Conservation (phyloP, 805 yeast species). For the Trichomonascus vanleenenianus region DNA sequence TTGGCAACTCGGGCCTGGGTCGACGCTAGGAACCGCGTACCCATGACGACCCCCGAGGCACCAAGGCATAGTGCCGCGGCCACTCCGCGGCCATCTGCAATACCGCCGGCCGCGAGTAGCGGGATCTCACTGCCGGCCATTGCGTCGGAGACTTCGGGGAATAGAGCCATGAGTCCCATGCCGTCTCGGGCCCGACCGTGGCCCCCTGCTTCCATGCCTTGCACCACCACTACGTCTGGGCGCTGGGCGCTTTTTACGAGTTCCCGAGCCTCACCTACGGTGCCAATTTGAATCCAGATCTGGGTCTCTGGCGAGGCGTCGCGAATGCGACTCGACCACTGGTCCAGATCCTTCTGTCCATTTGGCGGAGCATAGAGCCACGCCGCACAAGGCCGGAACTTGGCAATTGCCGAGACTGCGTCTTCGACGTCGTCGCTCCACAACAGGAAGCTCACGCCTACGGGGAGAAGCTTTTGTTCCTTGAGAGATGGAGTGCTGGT, state of each 20-base stretch:
- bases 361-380: too few relatives aligned
- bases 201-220: conserved; percentile 62
- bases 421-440: too few relatives aligned
- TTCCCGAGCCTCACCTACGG: background rate
- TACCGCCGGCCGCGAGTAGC: conserved; percentile 48
- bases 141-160: conserved; percentile 18
- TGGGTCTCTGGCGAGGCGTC: too few relatives aligned
- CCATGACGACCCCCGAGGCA: conserved; percentile 47
- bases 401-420: too few relatives aligned
- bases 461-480: too few relatives aligned
- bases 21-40: conserved; percentile 38
- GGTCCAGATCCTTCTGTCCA: too few relatives aligned
- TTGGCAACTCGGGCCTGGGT: too few relatives aligned
- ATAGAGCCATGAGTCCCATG: conserved; percentile 18
- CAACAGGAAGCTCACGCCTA: too few relatives aligned
- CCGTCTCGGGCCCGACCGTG: conserved; percentile 37
- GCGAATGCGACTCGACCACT: too few relatives aligned
- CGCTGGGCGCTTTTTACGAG: conserved; percentile 14
- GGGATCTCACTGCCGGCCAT: conserved; percentile 15
- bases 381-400: too few relatives aligned
- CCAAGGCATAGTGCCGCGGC: conserved; percentile 32
- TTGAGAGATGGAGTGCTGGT: too few relatives aligned
- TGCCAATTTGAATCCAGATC: too few relatives aligned
- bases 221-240: conserved; percentile 44
- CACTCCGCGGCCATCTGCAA: conserved; percentile 30